A percentile compares a stretch with the other conserved stretches of the same genome.
These are phyloP conservation scores for Petunia secreta DNA, from an alignment of 257 asterid species.

Conservation along the genomic window DNA sequence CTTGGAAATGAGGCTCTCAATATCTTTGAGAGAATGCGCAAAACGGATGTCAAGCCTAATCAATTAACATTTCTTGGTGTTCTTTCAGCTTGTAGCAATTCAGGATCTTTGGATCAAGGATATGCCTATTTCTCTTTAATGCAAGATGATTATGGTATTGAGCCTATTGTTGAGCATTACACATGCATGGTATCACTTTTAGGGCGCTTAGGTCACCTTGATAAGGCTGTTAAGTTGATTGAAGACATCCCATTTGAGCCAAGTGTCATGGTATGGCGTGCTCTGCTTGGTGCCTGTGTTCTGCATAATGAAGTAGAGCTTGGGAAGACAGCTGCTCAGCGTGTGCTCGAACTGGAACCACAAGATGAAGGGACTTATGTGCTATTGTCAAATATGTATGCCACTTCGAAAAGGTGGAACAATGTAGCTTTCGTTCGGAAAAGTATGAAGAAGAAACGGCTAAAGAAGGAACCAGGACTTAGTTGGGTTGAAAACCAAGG, in stretches of 20 bases:
- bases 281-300: slow-evolving; percentile 92
- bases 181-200: slow-evolving; percentile 91
- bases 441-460: slow-evolving; percentile 70
- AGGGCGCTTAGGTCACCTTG: slow-evolving; percentile 83
- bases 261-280: slow-evolving; percentile 95
- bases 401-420: slow-evolving; percentile 78
- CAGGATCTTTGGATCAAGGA: slow-evolving; percentile 78
- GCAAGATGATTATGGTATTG: slow-evolving; percentile 62
- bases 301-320: slow-evolving; percentile 70
- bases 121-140: slow-evolving; percentile 61
- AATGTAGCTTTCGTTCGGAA: slow-evolving; percentile 71
- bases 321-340: slow-evolving; percentile 76
- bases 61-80: slow-evolving; percentile 81
- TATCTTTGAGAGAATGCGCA: slow-evolving; percentile 62
- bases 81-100: slow-evolving; percentile 92
- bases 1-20: slow-evolving; percentile 75
- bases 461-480: slow-evolving; percentile 91
- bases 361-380: slow-evolving; percentile 83
- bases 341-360: slow-evolving; percentile 79
- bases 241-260: slow-evolving; percentile 74
- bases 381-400: slow-evolving; percentile 76
- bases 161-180: slow-evolving; percentile 86
- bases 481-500: slow-evolving; percentile 93
- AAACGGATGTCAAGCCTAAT: slow-evolving; percentile 60
- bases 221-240: slow-evolving; percentile 69